Percentiles rank a stretch among this genome's conserved stretches.
Evolutionary conservation across 2,329 filamentous ascomycete genomes (phyloP).

Genomic region (Apiospora phragmitis): DNA sequence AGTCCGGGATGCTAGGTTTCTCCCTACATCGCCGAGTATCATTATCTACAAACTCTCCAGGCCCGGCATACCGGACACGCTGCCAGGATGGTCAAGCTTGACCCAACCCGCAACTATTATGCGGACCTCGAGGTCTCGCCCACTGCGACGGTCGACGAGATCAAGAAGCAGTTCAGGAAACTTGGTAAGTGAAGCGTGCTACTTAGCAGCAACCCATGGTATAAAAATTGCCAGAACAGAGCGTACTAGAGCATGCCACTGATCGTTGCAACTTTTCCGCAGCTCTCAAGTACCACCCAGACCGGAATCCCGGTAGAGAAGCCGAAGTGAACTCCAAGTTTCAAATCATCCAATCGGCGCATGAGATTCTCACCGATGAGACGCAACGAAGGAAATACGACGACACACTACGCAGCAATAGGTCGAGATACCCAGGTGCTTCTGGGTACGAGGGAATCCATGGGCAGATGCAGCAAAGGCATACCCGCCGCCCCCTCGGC

Average conservation of each 20-base stretch:
- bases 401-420: slow-evolving; percentile 40
- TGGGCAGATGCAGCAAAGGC: slow-evolving; percentile 51
- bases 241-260: slow-evolving; percentile 11
- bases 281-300: slow-evolving; percentile 86
- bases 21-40: slow-evolving; percentile 12
- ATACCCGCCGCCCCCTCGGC: slow-evolving; percentile 52
- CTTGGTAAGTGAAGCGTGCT: slow-evolving; percentile 56
- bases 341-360: slow-evolving; percentile 81
- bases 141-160: slow-evolving; percentile 69
- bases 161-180: slow-evolving; percentile 85
- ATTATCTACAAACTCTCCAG: slow-evolving; percentile 10
- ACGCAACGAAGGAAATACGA: slow-evolving; percentile 55
- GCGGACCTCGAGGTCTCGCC: slow-evolving; percentile 74
- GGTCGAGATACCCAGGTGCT: slow-evolving; percentile 43
- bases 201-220: neutral
- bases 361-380: slow-evolving; percentile 67
- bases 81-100: slow-evolving; percentile 65
- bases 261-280: slow-evolving; percentile 25
- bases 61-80: slow-evolving; percentile 4
- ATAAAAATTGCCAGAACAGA: neutral
- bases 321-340: slow-evolving; percentile 79
- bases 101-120: slow-evolving; percentile 77
- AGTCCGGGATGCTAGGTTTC: slow-evolving; percentile 9
- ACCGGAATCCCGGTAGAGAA: slow-evolving; percentile 84
- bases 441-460: slow-evolving; percentile 60